Conservation (phyloP, 208 protist genomes). For the Naegleria gruberi region DNA sequence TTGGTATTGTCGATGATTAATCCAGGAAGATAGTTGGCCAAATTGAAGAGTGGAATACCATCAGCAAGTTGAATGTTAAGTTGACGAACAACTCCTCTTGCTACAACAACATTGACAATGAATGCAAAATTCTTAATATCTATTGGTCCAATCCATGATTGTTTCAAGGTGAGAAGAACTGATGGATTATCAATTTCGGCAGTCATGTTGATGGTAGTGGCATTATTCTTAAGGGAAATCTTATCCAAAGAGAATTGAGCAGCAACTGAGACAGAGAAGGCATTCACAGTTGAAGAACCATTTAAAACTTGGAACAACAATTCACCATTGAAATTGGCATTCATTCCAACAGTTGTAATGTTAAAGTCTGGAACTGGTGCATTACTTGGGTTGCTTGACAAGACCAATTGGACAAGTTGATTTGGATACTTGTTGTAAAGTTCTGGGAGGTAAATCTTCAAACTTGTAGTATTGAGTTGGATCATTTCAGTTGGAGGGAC, state of each 20-base stretch:
- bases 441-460: not conserved
- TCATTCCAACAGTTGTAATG: not conserved
- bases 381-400: not conserved
- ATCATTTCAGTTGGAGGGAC: not conserved
- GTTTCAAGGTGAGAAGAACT: not conserved
- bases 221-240: not conserved
- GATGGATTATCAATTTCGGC: not conserved
- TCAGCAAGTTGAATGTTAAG: not conserved
- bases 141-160: not conserved
- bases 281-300: not conserved
- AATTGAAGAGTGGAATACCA: not conserved
- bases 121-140: not conserved
- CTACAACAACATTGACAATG: not conserved
- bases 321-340: not conserved
- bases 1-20: not conserved
- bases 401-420: not conserved
- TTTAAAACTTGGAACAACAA: not conserved
- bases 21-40: not conserved
- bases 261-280: not conserved
- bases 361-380: not conserved
- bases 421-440: not conserved
- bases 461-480: not conserved
- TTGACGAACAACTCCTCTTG: not conserved
- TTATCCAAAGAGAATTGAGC: not conserved
- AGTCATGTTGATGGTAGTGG: not conserved